Evolutionary conservation across 208 protist species (phyloP).

Genomic region (Leishmania major): DNA sequence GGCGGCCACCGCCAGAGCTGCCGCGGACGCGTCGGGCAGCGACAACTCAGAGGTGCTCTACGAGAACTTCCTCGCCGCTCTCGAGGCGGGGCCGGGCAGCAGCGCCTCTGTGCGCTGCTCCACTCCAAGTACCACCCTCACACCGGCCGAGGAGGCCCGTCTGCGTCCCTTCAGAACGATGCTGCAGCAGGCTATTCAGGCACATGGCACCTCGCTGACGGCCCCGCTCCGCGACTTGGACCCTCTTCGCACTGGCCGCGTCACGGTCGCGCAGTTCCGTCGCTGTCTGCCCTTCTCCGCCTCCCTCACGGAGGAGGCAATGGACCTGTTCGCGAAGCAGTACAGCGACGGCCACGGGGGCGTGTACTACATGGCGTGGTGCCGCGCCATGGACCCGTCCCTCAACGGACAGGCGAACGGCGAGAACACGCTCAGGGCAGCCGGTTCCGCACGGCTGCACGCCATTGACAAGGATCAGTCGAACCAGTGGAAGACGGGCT

Average conservation of each 20-base stretch:
- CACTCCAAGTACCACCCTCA: constrained; percentile 28
- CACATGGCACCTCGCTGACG: constrained; percentile 50
- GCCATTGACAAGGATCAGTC: constrained; percentile 11
- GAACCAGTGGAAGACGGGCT: constrained; percentile 13
- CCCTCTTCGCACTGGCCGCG: constrained; percentile 61
- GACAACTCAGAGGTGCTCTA: constrained; percentile 47
- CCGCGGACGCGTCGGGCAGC: neutral
- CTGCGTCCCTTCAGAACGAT: constrained; percentile 37
- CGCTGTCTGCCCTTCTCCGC: constrained; percentile 62
- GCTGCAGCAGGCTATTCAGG: constrained; percentile 51
- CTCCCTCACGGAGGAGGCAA: constrained; percentile 21
- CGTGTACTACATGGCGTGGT: constrained; percentile 80
- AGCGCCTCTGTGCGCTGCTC: constrained; percentile 21
- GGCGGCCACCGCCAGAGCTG: neutral
- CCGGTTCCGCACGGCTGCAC: neutral
- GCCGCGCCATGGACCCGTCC: constrained; percentile 59
- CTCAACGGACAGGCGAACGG: constrained; percentile 3
- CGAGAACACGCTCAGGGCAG: neutral
- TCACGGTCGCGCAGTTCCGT: constrained; percentile 71
- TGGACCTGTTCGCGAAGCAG: constrained; percentile 69
- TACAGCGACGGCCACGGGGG: constrained; percentile 73
- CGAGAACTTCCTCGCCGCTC: constrained; percentile 41
- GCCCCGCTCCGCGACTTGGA: constrained; percentile 84
- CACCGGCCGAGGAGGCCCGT: constrained; percentile 47
- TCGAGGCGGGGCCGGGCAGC: constrained; percentile 38